These are phyloP conservation scores for Persicaria maculosa DNA, from an alignment of 148 eudicot genomes.

Conservation along the genomic window DNA sequence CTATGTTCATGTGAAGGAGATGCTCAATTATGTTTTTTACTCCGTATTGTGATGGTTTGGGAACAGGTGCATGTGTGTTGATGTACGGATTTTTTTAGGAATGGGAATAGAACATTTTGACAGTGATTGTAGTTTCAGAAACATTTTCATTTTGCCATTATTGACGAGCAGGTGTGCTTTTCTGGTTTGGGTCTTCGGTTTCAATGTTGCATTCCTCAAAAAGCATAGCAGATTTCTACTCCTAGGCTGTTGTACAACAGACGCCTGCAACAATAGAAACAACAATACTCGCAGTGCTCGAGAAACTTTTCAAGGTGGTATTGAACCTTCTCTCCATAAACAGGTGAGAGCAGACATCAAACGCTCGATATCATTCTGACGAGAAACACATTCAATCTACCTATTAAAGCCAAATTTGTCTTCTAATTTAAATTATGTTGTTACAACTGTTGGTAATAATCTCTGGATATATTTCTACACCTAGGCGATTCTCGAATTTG, in stretches of 20 bases:
- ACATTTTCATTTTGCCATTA: background rate
- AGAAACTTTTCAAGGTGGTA: conserved; percentile 77
- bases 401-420: no score
- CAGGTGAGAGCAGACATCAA: no score
- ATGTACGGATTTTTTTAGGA: background rate
- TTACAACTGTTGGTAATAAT: no score
- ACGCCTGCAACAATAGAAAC: conserved; percentile 80
- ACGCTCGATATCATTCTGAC: no score
- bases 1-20: no score
- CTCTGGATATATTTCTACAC: no score
- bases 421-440: no score
- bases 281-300: conserved; percentile 63
- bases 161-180: background rate
- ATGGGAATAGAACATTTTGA: background rate
- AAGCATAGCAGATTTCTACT: conserved; percentile 59
- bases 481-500: no score
- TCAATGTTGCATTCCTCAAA: conserved; percentile 93
- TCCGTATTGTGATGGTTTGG: background rate
- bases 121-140: background rate
- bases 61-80: background rate
- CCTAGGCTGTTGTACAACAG: conserved; percentile 25
- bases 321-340: conserved; percentile 74
- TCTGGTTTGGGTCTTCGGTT: conserved; percentile 97
- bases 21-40: background rate
- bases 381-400: no score